A percentile compares a stretch with the other conserved stretches of the same genome.
These are phyloP conservation scores for Pseudozyma pruni DNA, from an alignment of 1,284 basidiomycete species.

Conservation along the genomic window DNA sequence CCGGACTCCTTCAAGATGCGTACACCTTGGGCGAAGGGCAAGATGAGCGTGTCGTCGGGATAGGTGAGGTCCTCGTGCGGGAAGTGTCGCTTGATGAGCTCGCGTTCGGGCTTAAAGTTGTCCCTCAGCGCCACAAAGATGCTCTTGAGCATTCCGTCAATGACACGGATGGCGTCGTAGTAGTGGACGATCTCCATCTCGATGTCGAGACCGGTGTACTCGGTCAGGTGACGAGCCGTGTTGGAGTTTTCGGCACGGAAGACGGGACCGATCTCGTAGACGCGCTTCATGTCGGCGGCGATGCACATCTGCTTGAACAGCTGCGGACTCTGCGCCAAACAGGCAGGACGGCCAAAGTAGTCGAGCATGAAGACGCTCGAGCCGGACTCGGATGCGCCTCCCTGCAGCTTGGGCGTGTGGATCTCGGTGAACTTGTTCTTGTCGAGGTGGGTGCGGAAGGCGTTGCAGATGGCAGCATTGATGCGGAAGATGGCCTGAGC, in stretches of 20 bases:
- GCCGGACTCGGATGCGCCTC: conserved; percentile 62
- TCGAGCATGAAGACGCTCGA: conserved; percentile 62
- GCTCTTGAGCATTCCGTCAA: conserved; percentile 63
- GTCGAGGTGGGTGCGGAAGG: conserved; percentile 60
- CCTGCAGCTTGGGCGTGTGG: conserved; percentile 65
- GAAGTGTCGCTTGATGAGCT: conserved; percentile 54
- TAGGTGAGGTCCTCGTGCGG: conserved; percentile 64
- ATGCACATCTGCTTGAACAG: conserved; percentile 67
- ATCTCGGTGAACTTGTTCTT: conserved; percentile 59
- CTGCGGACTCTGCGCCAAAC: conserved; percentile 63
- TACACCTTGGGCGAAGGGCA: conserved; percentile 88
- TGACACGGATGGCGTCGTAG: conserved; percentile 62
- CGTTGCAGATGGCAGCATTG: conserved; percentile 59
- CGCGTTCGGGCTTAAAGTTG: conserved; percentile 46
- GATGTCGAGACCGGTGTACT: conserved; percentile 64
- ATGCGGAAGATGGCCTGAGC: conserved; percentile 62
- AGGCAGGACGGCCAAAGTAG: conserved; percentile 65
- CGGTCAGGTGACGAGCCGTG: conserved; percentile 64
- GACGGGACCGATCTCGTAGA: conserved; percentile 66
- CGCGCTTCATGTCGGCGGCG: conserved; percentile 59
- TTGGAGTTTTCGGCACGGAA: conserved; percentile 66
- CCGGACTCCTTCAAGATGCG: conserved; percentile 73
- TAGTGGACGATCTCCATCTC: conserved; percentile 65
- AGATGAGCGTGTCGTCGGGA: conserved; percentile 69
- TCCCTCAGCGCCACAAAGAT: conserved; percentile 53